Base-by-base conservation (phyloP, 129 eudicot species). In the Silybum marianum region DNA sequence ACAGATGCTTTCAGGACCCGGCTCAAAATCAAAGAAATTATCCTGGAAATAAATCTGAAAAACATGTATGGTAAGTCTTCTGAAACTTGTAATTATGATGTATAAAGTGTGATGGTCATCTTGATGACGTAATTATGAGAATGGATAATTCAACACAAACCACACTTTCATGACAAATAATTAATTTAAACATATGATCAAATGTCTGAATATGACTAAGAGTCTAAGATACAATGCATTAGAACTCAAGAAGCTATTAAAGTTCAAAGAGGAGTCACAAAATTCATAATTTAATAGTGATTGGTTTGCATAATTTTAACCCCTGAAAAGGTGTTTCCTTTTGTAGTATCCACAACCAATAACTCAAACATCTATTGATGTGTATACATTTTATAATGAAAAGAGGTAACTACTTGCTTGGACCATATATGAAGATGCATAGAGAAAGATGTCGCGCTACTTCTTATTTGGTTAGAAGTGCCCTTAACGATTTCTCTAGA, bases 1-100 rank as follows among this genome's bases (percentile, higher is more conserved):
- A 94, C 94, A 12, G 97, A 94, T 78, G 96, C 98, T 76, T 93
- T 93, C 88, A 94, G 78, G 63, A 87, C 85, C 75, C 92, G 93
- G 86, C 98, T 90, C 81, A 94, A 86, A 83, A 89, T 72, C 88
- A 85, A 83, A 81, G 93, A 91, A 85, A 88, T 11, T 79, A 94
- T 74, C 86, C 88, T 84, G 77, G 97, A 91, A 71, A 90, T 89
- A 83, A 94, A 94, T 86, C 98, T 94, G 89, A 75, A 83, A 83
- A 71, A 48, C 80, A 72, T 25, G 78, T 65, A 69, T 70, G 74
- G 58, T 62, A 72, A 79, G 60, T 76, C 68, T 51, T 44, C 58
- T 9, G 42, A 66, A 62, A 72, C 39, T 13, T 75, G 81, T 46
- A 51, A 34, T 25, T 68, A 46, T 46, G 66, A 32, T 19, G 72